phyloP scores from a whole-genome alignment of 257 asterid species.

The Thymus quinquecostatus region DNA sequence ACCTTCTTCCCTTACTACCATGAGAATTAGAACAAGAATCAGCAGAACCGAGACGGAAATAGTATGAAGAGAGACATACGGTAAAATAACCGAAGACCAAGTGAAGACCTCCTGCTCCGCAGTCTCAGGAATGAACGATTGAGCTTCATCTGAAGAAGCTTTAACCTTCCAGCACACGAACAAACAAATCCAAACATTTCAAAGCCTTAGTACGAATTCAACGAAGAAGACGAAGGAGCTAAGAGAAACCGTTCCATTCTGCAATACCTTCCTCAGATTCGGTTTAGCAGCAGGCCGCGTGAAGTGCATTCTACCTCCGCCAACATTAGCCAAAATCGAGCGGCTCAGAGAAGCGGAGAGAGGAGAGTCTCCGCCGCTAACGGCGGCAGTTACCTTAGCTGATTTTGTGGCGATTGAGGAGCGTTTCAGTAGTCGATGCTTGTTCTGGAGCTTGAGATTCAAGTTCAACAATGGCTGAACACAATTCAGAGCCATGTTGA shows the following conservation, averaged over 20 bases:
- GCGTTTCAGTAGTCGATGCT: conserved; percentile 13
- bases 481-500: conserved; percentile 38
- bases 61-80: conserved; percentile 53
- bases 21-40: neutral
- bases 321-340: conserved; percentile 26
- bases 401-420: conserved; percentile 24
- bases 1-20: neutral
- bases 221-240: neutral
- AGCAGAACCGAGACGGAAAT: neutral
- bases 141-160: conserved; percentile 66
- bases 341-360: conserved; percentile 16
- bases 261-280: conserved; percentile 39
- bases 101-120: conserved; percentile 62
- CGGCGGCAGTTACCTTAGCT: neutral
- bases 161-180: conserved; percentile 46
- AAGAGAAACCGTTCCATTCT: neutral
- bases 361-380: conserved; percentile 1
- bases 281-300: conserved; percentile 23
- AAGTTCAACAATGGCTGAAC: conserved; percentile 42
- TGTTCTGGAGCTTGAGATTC: conserved; percentile 35
- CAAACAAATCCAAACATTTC: neutral
- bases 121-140: conserved; percentile 49
- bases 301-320: conserved; percentile 24
- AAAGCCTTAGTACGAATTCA: neutral
- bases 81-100: conserved; percentile 84